Conservation (phyloP, 2,329 filamentous ascomycete species). For the Alternaria triticimaculans region DNA sequence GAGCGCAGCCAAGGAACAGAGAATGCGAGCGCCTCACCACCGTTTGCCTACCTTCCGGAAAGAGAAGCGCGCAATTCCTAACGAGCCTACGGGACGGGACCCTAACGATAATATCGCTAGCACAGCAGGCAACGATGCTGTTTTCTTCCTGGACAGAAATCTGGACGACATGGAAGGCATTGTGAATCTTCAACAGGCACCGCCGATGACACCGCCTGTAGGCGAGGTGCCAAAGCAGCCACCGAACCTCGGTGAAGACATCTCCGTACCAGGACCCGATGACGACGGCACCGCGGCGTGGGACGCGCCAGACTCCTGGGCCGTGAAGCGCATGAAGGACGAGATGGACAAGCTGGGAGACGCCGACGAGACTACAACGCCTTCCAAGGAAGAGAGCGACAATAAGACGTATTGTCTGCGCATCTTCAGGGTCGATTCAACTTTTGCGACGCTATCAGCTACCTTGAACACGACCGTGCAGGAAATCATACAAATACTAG, state of each 20-base stretch:
- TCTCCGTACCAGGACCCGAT: conserved; percentile 36
- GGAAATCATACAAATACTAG: conserved; percentile 87
- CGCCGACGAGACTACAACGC: conserved; percentile 70
- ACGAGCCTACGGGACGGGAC: conserved; percentile 51
- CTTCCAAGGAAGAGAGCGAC: conserved; percentile 76
- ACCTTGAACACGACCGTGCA: conserved; percentile 81
- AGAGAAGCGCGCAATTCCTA: conserved; percentile 37
- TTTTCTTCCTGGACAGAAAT: conserved; percentile 86
- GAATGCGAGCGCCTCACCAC: conserved; percentile 45
- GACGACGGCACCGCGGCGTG: conserved; percentile 65
- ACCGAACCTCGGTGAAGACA: conserved; percentile 58
- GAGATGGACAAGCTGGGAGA: conserved; percentile 67
- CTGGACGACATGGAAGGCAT: conserved; percentile 92
- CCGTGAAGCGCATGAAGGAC: conserved; percentile 75
- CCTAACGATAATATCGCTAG: conserved; percentile 51
- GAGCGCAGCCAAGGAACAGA: conserved; percentile 26
- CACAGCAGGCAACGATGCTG: conserved; percentile 60
- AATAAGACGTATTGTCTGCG: conserved; percentile 85
- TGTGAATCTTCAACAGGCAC: conserved; percentile 66
- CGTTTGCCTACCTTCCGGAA: conserved; percentile 60
- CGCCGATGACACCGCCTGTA: conserved; percentile 71
- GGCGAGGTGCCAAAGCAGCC: conserved; percentile 53
- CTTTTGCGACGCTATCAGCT: conserved; percentile 90
- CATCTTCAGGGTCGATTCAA: conserved; percentile 91
- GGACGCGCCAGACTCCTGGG: conserved; percentile 97